phyloP scores from a whole-genome alignment of 345 rosid species.

The Hirschfeldia incana region DNA sequence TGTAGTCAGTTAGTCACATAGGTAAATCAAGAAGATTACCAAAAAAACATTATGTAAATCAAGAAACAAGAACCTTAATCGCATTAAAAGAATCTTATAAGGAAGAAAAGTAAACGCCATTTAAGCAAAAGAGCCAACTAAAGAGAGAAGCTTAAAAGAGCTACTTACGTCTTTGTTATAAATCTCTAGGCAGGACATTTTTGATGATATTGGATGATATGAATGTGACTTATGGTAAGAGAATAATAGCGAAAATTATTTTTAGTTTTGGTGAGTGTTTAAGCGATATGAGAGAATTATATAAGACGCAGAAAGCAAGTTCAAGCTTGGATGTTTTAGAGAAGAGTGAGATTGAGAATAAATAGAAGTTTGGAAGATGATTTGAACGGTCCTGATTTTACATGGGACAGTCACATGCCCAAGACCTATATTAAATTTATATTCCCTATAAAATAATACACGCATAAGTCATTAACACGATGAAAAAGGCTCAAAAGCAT shows the following conservation, averaged over 20 bases:
- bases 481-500: slow-evolving; percentile 12
- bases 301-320: slow-evolving; percentile 32
- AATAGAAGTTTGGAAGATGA: slow-evolving; percentile 45
- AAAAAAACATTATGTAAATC: neutral
- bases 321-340: slow-evolving; percentile 30
- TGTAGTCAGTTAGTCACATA: slow-evolving; percentile 8
- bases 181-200: slow-evolving; percentile 52
- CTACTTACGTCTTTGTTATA: slow-evolving; percentile 54
- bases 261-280: neutral
- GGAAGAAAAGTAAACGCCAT: slow-evolving; percentile 2
- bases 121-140: neutral
- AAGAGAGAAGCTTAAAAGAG: neutral
- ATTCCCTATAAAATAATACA: neutral
- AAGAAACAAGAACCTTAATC: neutral
- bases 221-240: neutral
- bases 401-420: slow-evolving; percentile 44
- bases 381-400: slow-evolving; percentile 55
- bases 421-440: slow-evolving; percentile 23
- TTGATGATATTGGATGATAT: slow-evolving; percentile 11
- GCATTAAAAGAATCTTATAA: slow-evolving; percentile 1
- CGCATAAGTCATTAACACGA: neutral
- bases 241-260: neutral
- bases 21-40: neutral
- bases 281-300: slow-evolving; percentile 26
- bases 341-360: slow-evolving; percentile 41